A percentile compares a stretch with the other conserved stretches of the same genome.
These are phyloP conservation scores for Thozetella sp. DNA, from an alignment of 495 filamentous ascomycete species.

Conservation along the genomic window DNA sequence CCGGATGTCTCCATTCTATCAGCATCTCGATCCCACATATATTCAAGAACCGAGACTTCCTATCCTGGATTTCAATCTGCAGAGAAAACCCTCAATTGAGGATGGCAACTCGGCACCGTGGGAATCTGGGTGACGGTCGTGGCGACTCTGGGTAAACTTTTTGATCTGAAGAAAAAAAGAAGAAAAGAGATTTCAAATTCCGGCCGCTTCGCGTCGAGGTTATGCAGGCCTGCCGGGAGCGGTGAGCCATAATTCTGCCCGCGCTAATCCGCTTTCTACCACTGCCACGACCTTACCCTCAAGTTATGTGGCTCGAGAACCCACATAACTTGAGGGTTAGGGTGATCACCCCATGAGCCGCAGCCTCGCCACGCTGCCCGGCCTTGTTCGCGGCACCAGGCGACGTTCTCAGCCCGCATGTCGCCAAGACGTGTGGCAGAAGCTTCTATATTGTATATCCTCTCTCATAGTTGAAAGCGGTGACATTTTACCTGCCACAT, in stretches of 20 bases:
- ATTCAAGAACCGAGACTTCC: conserved; percentile 46
- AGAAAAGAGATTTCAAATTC: conserved; percentile 12
- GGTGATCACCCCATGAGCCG: too few relatives aligned
- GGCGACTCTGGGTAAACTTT: conserved; percentile 53
- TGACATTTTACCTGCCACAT: too few relatives aligned
- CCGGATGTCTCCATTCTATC: conserved; percentile 41
- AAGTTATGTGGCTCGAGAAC: too few relatives aligned
- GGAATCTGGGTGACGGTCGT: conserved; percentile 50
- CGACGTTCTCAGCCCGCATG: too few relatives aligned
- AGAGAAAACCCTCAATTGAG: conserved; percentile 38
- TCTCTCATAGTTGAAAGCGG: too few relatives aligned
- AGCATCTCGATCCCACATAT: conserved; percentile 46
- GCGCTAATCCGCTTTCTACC: not conserved
- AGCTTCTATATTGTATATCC: too few relatives aligned
- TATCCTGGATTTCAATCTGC: conserved; percentile 53
- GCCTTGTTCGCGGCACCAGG: too few relatives aligned
- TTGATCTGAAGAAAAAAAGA: conserved; percentile 50
- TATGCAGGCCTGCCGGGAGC: not conserved
- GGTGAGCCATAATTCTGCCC: not conserved
- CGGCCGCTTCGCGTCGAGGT: not conserved
- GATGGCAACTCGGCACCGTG: conserved; percentile 54
- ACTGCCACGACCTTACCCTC: too few relatives aligned
- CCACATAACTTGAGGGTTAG: too few relatives aligned
- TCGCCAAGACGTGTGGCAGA: too few relatives aligned
- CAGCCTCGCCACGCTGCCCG: too few relatives aligned